A percentile compares a stretch with the other conserved stretches of the same genome.
Conservation (phyloP, 2,329 filamentous ascomycete genomes). For the Verruconis gallopava region DNA sequence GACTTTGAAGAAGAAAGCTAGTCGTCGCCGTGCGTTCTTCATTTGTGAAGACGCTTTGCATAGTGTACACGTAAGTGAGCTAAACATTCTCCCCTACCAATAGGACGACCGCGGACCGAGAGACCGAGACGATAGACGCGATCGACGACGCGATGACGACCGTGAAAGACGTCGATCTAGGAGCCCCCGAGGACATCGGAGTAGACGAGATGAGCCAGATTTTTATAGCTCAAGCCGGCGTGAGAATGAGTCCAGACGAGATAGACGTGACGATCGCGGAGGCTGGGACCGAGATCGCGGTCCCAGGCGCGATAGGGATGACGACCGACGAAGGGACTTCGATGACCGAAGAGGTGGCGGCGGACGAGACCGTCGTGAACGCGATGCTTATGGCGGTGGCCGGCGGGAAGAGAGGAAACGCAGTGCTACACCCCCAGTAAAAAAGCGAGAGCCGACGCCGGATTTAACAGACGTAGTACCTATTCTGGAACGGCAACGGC, state of each 20-base stretch:
- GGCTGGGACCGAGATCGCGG: slow-evolving; percentile 63
- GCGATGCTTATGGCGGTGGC: slow-evolving; percentile 43
- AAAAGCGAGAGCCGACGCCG: slow-evolving; percentile 90
- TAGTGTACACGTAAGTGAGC: slow-evolving; percentile 2
- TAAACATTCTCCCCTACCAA: slow-evolving; percentile 1
- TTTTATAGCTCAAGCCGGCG: slow-evolving; percentile 85
- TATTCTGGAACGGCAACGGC: slow-evolving; percentile 73
- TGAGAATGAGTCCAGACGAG: slow-evolving; percentile 70
- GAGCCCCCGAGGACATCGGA: slow-evolving; percentile 65
- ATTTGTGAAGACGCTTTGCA: neutral
- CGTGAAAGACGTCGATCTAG: slow-evolving; percentile 65
- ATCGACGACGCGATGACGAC: slow-evolving; percentile 26
- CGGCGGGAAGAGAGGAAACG: slow-evolving; percentile 47
- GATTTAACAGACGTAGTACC: slow-evolving; percentile 81
- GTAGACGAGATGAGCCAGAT: slow-evolving; percentile 63
- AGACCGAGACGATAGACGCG: slow-evolving; percentile 26
- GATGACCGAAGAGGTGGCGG: slow-evolving; percentile 22
- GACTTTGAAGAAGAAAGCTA: too few species aligned
- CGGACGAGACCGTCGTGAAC: slow-evolving; percentile 21
- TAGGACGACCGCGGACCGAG: slow-evolving; percentile 5
- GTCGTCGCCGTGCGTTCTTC: too few species aligned
- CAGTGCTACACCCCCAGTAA: slow-evolving; percentile 64
- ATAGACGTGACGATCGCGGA: slow-evolving; percentile 41
- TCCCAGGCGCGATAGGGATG: slow-evolving; percentile 45
- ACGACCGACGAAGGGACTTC: slow-evolving; percentile 40